phyloP scores from a whole-genome alignment of 768 basidiomycete genomes.

The Pilatotrama ljubarskyi region DNA sequence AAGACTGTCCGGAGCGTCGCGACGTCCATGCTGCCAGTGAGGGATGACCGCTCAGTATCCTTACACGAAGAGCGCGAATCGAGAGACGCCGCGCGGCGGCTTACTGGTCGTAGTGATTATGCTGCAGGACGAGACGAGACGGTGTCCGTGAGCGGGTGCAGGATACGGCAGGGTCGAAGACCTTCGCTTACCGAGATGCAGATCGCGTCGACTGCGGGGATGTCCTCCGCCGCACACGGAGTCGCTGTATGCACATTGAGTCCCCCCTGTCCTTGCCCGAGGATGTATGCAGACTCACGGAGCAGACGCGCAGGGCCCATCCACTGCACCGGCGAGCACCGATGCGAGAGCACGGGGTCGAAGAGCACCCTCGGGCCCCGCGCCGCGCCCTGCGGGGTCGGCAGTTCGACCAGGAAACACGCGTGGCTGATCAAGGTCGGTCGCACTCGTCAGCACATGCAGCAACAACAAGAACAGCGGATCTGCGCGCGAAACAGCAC shows the following conservation, averaged over 20 bases:
- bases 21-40: conserved; percentile 34
- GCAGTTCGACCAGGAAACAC: conserved; percentile 41
- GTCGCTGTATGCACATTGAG: conserved; percentile 24
- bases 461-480: neutral
- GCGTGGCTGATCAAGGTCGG: conserved; percentile 36
- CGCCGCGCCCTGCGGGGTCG: conserved; percentile 32
- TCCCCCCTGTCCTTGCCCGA: conserved; percentile 14
- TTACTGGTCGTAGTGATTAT: conserved; percentile 42
- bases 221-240: conserved; percentile 42
- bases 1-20: conserved; percentile 34
- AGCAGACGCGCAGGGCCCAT: conserved; percentile 36
- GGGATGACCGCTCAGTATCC: neutral
- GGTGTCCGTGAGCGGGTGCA: neutral
- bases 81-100: neutral
- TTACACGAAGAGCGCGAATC: too few species aligned
- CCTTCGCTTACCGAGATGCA: conserved; percentile 50
- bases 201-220: conserved; percentile 52
- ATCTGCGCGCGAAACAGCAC: conserved; percentile 1
- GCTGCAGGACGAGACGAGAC: conserved; percentile 25
- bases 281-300: conserved; percentile 28
- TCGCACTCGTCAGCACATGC: neutral
- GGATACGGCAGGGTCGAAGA: neutral
- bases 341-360: conserved; percentile 39
- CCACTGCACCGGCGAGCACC: conserved; percentile 35
- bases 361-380: conserved; percentile 41